phyloP scores from a whole-genome alignment of 306 rosid species.

The Sindora glabra region DNA sequence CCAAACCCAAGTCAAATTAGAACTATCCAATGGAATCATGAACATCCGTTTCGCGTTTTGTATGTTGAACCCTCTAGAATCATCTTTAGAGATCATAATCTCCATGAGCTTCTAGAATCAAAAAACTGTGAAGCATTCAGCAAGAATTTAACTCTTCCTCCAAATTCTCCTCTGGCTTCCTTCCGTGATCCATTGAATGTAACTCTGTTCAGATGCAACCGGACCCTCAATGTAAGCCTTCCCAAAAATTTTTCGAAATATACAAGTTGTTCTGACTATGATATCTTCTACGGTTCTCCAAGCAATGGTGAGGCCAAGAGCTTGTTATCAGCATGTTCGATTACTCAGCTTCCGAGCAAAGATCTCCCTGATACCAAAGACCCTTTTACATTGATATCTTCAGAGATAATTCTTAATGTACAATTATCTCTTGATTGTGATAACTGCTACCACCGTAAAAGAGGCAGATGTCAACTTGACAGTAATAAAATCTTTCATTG shows the following conservation, averaged over 20 bases:
- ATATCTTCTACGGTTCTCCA: not conserved
- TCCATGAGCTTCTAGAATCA: not conserved
- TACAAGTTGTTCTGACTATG: not conserved
- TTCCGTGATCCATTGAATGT: not conserved
- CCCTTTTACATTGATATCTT: not conserved
- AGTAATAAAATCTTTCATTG: not conserved
- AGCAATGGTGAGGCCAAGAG: not conserved
- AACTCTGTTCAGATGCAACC: constrained; percentile 3
- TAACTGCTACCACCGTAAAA: not conserved
- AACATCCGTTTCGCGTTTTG: no score
- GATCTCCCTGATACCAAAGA: not conserved
- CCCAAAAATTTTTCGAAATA: not conserved
- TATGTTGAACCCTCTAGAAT: not conserved
- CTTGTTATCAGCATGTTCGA: not conserved
- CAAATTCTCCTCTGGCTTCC: not conserved
- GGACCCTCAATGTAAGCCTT: not conserved
- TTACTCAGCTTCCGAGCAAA: not conserved
- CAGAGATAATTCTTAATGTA: not conserved
- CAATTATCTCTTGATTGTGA: not conserved
- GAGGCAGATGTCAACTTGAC: not conserved
- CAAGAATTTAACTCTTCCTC: not conserved
- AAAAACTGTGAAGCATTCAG: not conserved
- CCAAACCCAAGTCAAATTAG: not conserved
- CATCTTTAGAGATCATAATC: not conserved
- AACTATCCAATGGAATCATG: constrained; percentile 15